phyloP scores from a whole-genome alignment of 768 basidiomycete species.

The Russula ochroleuca region DNA sequence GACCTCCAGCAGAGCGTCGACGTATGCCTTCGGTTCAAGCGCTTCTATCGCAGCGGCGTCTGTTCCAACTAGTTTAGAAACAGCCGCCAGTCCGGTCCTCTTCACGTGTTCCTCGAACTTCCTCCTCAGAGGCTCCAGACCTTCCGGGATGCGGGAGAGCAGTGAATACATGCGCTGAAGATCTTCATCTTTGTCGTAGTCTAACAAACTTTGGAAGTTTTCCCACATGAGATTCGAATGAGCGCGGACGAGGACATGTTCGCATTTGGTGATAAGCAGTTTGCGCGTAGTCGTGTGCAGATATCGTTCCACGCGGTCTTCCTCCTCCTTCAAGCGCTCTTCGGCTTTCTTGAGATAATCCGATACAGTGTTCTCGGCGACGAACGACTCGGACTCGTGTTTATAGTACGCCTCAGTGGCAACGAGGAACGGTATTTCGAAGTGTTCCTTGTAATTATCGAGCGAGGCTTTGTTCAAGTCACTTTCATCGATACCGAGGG shows the following conservation, averaged over 20 bases:
- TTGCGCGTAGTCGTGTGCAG: constrained; percentile 87
- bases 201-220: constrained; percentile 83
- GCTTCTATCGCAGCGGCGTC: constrained; percentile 53
- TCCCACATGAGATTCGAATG: constrained; percentile 87
- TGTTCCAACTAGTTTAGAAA: constrained; percentile 61
- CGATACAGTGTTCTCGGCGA: constrained; percentile 82
- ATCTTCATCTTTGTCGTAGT: constrained; percentile 93
- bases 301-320: constrained; percentile 92
- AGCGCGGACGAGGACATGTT: constrained; percentile 85
- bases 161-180: constrained; percentile 92
- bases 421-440: constrained; percentile 83
- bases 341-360: constrained; percentile 97
- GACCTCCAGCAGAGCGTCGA: constrained; percentile 87
- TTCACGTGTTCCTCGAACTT: constrained; percentile 96
- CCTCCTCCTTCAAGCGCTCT: constrained; percentile 87
- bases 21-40: constrained; percentile 89
- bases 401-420: constrained; percentile 91
- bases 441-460: constrained; percentile 88
- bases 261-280: constrained; percentile 75
- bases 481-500: constrained; percentile 86
- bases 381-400: constrained; percentile 85
- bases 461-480: constrained; percentile 91
- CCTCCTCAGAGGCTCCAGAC: constrained; percentile 85
- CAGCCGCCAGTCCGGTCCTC: constrained; percentile 76
- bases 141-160: constrained; percentile 85